A percentile compares a stretch with the other conserved stretches of the same genome.
phyloP scores from a whole-genome alignment of 75 land plant species.

The Isoetes taiwanensis region DNA sequence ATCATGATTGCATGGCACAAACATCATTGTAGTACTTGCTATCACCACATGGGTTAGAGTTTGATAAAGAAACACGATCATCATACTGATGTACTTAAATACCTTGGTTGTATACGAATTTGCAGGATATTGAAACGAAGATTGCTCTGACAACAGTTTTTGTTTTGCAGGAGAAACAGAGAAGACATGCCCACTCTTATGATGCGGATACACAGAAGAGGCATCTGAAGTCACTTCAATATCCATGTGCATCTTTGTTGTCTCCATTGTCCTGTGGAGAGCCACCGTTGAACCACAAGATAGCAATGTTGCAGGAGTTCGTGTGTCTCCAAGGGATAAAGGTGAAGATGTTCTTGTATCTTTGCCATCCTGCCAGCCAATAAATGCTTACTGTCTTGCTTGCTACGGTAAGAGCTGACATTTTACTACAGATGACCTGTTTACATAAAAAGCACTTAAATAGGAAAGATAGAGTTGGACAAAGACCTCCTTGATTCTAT shows the following conservation, averaged over 20 bases:
- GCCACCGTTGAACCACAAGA: constrained; percentile 22
- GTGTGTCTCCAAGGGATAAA: constrained; percentile 21
- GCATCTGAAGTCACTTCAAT: no score
- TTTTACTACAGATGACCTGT: not conserved
- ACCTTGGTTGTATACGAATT: not conserved
- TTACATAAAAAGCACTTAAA: not conserved
- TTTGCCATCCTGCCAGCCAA: constrained; percentile 13
- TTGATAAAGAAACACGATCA: not conserved
- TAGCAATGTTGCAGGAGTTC: constrained; percentile 15
- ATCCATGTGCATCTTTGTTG: constrained; percentile 6
- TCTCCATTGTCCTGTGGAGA: constrained; percentile 12
- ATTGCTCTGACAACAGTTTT: not conserved
- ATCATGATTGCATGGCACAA: no score
- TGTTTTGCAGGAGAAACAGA: constrained; percentile 23
- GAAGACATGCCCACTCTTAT: constrained; percentile 12
- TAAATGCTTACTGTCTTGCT: no score
- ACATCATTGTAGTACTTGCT: no score
- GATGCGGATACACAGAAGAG: constrained; percentile 19
- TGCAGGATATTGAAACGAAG: not conserved
- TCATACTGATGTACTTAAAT: not conserved
- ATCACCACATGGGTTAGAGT: no score
- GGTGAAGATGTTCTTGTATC: constrained; percentile 16
- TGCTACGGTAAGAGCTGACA: not conserved
- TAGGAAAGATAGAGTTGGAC: no score
- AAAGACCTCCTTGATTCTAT: constrained; percentile 23